phyloP scores from a whole-genome alignment of 768 basidiomycete species.

The Porphyrellus cyaneotinctus region DNA sequence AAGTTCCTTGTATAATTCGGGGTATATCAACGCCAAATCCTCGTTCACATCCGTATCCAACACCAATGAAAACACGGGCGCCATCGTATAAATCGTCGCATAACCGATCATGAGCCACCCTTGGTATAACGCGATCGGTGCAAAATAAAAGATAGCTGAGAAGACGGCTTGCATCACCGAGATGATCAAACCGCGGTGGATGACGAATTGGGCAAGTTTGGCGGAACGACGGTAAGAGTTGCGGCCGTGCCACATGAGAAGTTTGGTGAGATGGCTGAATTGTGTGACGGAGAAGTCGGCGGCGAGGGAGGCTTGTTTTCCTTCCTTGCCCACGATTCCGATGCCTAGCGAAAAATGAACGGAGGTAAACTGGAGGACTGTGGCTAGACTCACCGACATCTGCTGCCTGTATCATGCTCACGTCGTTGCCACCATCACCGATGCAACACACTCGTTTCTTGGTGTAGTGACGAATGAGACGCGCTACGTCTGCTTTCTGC shows the following conservation, averaged over 20 bases:
- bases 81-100: constrained; percentile 96
- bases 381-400: constrained; percentile 76
- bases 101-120: constrained; percentile 98
- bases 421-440: constrained; percentile 98
- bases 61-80: constrained; percentile 95
- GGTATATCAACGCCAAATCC: constrained; percentile 91
- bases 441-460: constrained; percentile 98
- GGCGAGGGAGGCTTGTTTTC: constrained; percentile 97
- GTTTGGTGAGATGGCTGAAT: constrained; percentile 92
- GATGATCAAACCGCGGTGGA: constrained; percentile 95
- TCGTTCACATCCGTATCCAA: constrained; percentile 95
- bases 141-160: constrained; percentile 88
- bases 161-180: constrained; percentile 98
- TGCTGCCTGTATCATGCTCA: constrained; percentile 99
- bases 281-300: constrained; percentile 98
- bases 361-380: neutral
- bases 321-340: constrained; percentile 98
- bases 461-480: constrained; percentile 84
- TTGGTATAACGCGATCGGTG: constrained; percentile 95
- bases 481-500: constrained; percentile 96
- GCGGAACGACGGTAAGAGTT: constrained; percentile 98
- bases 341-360: constrained; percentile 51
- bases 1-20: constrained; percentile 95
- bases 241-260: constrained; percentile 97
- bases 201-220: constrained; percentile 97